Base-by-base conservation (phyloP, 345 rosid species). In the Odontarrhena argentea region DNA sequence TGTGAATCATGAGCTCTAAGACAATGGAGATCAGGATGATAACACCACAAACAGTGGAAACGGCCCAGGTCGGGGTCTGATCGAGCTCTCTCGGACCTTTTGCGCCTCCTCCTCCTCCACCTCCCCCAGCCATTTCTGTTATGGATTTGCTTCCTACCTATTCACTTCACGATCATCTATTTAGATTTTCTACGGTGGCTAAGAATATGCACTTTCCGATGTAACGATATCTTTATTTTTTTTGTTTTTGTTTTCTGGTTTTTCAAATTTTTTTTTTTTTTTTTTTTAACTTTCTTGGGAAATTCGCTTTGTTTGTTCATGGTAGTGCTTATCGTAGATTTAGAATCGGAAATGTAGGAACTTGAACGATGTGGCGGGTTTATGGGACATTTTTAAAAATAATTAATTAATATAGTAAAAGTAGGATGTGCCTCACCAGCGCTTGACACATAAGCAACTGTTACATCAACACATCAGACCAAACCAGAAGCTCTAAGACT, bases 1-100 rank as follows among this genome's bases (percentile, higher is more conserved):
- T 14, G 70, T 91, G 96, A 76, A 94, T 77, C 74, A 79, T 25
- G 46, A 80, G 78, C 68, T 94, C 99, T 55, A 94, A 58, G 22
- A 76, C 10, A 56, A 94, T 87, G 8, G 99, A 94, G 72, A 94
- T 68, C 14, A 88, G 0, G 58, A 91, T 56, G 52, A 91, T 94
- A 22, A 76, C 73, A 11, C 86, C 86, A 69, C 85, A 83, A 78
- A 94, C 93, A 9, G 76, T 73, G 1, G 99, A 70, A 11, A 94
- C 96, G 3, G 99, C 96, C 99, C 99, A 91, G 7, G 96, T 91
- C 0, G 99, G 99, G 1, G 97, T 94, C 74, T 84, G 84, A 71
- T 94, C 97, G 15, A 91, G 95, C 82, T 88, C 83, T 78, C 97
- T 86, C 7, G 79, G 77, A 6, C 53, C 56, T 41, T 68, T 74